These are phyloP conservation scores for Linaria vulgaris DNA, from an alignment of 257 asterid genomes.

Conservation along the genomic window DNA sequence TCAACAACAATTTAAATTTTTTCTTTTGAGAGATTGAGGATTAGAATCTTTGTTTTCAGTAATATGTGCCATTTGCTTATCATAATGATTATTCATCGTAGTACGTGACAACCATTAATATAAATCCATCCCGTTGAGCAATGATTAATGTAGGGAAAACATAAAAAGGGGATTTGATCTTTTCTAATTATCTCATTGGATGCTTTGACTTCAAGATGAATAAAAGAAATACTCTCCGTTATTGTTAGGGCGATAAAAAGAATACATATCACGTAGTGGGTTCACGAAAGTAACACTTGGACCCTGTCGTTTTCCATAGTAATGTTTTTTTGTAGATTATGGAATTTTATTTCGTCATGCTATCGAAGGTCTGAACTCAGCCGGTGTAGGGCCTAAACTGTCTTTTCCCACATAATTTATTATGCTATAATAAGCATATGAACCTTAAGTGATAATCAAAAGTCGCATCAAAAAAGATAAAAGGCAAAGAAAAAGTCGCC, in stretches of 20 bases:
- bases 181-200: slow-evolving; percentile 5
- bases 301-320: slow-evolving; percentile 29
- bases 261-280: slow-evolving; percentile 6
- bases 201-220: slow-evolving; percentile 35
- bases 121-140: neutral
- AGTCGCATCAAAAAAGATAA: too few relatives aligned
- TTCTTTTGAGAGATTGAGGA: too few relatives aligned
- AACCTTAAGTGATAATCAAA: slow-evolving; percentile 41
- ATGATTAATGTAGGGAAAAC: slow-evolving; percentile 17
- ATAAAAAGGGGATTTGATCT: slow-evolving; percentile 3
- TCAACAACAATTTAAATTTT: neutral
- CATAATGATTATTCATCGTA: slow-evolving; percentile 23
- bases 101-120: slow-evolving; percentile 27
- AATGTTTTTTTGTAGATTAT: slow-evolving; percentile 31
- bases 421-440: slow-evolving; percentile 3
- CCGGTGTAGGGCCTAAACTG: slow-evolving; percentile 31
- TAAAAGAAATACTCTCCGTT: neutral
- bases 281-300: slow-evolving; percentile 19
- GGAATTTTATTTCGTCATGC: slow-evolving; percentile 66
- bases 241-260: neutral
- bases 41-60: neutral
- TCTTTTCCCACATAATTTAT: slow-evolving; percentile 27
- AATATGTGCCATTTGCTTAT: neutral
- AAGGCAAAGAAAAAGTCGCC: too few relatives aligned
- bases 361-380: slow-evolving; percentile 56